Evolutionary conservation across 345 rosid species (phyloP).

Genomic region (Murraya koenigii): DNA sequence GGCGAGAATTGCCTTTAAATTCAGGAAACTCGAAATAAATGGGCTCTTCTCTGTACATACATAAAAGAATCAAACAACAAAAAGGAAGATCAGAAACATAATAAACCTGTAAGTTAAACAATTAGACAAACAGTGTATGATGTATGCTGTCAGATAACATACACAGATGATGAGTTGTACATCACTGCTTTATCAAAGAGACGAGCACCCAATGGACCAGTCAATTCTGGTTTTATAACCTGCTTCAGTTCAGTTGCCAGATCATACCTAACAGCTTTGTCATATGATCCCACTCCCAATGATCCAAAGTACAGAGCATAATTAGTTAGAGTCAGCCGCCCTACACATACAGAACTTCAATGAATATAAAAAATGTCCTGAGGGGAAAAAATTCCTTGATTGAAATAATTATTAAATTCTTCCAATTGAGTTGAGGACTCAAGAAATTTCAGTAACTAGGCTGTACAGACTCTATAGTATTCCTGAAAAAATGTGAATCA

Average conservation of each 20-base stretch:
- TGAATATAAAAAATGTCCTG: conserved; percentile 13
- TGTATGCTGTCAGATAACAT: conserved; percentile 34
- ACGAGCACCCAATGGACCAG: conserved; percentile 96
- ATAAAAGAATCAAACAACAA: conserved; percentile 1
- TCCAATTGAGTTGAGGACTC: conserved; percentile 7
- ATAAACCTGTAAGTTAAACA: conserved; percentile 14
- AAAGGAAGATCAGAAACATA: conserved; percentile 6
- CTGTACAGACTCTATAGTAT: background rate
- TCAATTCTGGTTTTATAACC: conserved; percentile 85
- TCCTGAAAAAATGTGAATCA: background rate
- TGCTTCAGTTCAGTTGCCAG: conserved; percentile 72
- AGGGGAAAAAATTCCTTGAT: background rate
- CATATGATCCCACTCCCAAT: conserved; percentile 76
- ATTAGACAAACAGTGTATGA: conserved; percentile 7
- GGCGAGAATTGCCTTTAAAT: conserved; percentile 85
- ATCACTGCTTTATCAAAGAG: conserved; percentile 94
- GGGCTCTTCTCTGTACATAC: conserved; percentile 60
- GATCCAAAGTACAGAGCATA: conserved; percentile 83
- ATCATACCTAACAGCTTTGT: conserved; percentile 79
- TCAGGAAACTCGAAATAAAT: conserved; percentile 89
- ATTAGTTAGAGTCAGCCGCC: conserved; percentile 83
- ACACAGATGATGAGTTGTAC: conserved; percentile 78
- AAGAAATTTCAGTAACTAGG: background rate
- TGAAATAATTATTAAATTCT: background rate
- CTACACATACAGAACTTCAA: conserved; percentile 42